Evolutionary conservation across 208 protist species (phyloP).

Genomic region (Acanthamoeba royreba): DNA sequence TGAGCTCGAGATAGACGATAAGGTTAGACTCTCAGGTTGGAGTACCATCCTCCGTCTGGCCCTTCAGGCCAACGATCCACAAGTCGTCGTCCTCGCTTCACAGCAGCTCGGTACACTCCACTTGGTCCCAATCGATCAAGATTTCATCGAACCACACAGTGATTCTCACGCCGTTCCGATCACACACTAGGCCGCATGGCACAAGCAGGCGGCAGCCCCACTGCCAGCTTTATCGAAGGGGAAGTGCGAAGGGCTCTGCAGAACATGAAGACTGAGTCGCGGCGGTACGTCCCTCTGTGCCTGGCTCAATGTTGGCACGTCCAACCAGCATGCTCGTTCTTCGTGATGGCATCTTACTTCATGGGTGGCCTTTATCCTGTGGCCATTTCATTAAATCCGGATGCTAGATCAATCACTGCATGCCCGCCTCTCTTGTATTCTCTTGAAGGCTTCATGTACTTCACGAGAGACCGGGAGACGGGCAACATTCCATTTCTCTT

Average conservation of each 20-base stretch:
- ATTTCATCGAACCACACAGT: constrained; percentile 39
- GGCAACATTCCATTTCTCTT: background rate
- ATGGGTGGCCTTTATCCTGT: background rate
- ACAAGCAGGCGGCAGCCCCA: constrained; percentile 74
- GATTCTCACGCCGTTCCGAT: constrained; percentile 64
- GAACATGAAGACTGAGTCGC: constrained; percentile 69
- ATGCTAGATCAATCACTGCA: background rate
- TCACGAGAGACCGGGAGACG: background rate
- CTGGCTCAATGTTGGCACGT: too few relatives aligned
- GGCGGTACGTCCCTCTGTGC: too few relatives aligned
- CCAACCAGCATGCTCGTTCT: too few relatives aligned
- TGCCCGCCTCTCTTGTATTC: background rate
- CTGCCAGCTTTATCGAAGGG: constrained; percentile 81
- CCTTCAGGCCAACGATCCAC: constrained; percentile 67
- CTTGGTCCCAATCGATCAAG: background rate
- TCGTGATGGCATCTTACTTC: too few relatives aligned
- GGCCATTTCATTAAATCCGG: too few relatives aligned
- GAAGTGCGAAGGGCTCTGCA: constrained; percentile 80
- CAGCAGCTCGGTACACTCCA: constrained; percentile 71
- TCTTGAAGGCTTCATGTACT: background rate
- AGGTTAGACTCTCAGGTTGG: constrained; percentile 64
- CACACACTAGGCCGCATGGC: constrained; percentile 75
- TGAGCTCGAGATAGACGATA: constrained; percentile 65
- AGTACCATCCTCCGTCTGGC: constrained; percentile 77
- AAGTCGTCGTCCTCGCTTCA: constrained; percentile 70